Base-by-base conservation (phyloP, 805 yeast genomes). In the Dipodascopsis tothii region DNA sequence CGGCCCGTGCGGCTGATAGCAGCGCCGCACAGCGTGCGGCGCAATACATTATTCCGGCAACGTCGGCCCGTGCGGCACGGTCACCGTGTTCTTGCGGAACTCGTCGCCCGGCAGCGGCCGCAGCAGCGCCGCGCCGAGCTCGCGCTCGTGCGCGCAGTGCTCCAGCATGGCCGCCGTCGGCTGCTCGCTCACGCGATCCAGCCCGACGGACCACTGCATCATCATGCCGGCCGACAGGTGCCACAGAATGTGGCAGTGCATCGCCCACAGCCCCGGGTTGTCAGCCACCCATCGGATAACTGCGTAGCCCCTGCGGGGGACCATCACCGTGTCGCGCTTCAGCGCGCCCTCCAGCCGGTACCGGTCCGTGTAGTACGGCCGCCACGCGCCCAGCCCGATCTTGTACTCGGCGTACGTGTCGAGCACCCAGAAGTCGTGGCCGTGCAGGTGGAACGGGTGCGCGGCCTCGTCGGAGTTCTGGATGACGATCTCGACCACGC, bases 211-310 rank as follows among this genome's bases (percentile, higher is more conserved):
- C 59, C 28, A 68, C 66, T 41, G 67, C 56, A 18, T 92, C 90
- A 94, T 92, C 59, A 90, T 74, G 58, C 98, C 97, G 70, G 90
- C 96, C 58, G 80, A 74, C 71, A 90, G 74, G 69, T 92, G 98
- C 98, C 97, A 90, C 63, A 90, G 96, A 58, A 92, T 82, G 64
- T 90, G 98, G 68, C 98, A 90, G 70, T 90, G 98, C 90, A 92
- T 90, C 65, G 80, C 77, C 98, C 97, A 90, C 36, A 87, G 86
- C 69, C 98, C 98, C 23, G 97, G 97, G 64, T 90, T 90, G 62
- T 83, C 80, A 39, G 97, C 95, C 60, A 76, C 77, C 72, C 86
- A 90, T 63, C 97, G 76, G 52, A 90, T 61, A 22, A 85, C 88
- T 57, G 86, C 75, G 68, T 84, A 80, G 1, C 96, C 87, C 60